A percentile compares a stretch with the other conserved stretches of the same genome.
These are phyloP conservation scores for Astraeus odoratus DNA, from an alignment of 768 basidiomycete genomes.

Conservation along the genomic window DNA sequence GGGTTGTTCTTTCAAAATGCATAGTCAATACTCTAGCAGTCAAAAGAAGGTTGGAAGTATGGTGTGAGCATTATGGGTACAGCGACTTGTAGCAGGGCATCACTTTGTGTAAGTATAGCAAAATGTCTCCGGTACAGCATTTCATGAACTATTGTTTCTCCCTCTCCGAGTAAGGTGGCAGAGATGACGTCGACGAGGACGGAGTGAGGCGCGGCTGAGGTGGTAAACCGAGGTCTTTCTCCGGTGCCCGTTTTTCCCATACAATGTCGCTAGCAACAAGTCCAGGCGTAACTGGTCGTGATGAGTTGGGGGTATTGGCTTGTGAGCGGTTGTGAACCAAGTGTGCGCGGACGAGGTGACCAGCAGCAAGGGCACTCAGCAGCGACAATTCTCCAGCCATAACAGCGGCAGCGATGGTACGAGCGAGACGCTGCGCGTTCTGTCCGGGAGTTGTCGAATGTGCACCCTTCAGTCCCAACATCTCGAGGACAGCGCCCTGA, in stretches of 20 bases:
- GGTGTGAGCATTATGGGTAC: not conserved
- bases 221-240: conserved; percentile 4
- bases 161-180: conserved; percentile 39
- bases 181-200: conserved; percentile 32
- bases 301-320: conserved; percentile 66
- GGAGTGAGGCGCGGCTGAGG: conserved; percentile 22
- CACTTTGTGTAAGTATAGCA: not conserved
- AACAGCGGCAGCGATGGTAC: conserved; percentile 85
- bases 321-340: conserved; percentile 87
- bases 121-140: not conserved
- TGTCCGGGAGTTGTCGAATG: conserved; percentile 81
- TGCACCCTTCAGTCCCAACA: conserved; percentile 90
- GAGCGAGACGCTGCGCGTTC: conserved; percentile 85
- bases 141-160: conserved; percentile 13
- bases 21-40: not conserved
- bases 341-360: conserved; percentile 90
- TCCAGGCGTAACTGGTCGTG: conserved; percentile 57
- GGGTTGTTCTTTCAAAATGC: too few relatives aligned
- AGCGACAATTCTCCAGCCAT: conserved; percentile 97
- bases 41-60: not conserved
- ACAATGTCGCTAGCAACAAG: conserved; percentile 11
- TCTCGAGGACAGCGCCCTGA: conserved; percentile 83
- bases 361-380: conserved; percentile 88
- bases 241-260: conserved; percentile 19
- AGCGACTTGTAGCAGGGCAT: too few relatives aligned